phyloP scores from a whole-genome alignment of 2,329 filamentous ascomycete genomes.

The Domatiomyces globalis region DNA sequence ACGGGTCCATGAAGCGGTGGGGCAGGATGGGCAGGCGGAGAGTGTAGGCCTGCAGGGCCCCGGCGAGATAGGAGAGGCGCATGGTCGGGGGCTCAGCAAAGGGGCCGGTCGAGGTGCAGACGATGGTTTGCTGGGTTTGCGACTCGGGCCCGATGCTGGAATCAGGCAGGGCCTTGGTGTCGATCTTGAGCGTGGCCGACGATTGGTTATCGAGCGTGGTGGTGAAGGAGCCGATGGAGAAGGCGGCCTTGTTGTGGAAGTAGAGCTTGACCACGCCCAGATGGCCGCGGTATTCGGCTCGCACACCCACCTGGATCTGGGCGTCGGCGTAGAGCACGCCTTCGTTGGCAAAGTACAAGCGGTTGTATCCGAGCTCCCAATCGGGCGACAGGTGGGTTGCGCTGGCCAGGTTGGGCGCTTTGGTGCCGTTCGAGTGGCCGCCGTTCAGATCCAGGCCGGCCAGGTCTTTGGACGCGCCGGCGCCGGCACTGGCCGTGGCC shows the following conservation, averaged over 20 bases:
- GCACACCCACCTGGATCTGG: constrained; percentile 80
- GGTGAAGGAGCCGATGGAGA: constrained; percentile 76
- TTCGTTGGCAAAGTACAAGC: constrained; percentile 63
- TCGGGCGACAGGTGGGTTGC: constrained; percentile 85
- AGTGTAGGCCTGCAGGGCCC: constrained; percentile 81
- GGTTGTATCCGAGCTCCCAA: constrained; percentile 83
- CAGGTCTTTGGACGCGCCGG: constrained; percentile 50
- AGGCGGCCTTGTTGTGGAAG: constrained; percentile 85
- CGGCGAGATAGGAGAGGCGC: constrained; percentile 84
- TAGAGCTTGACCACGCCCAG: constrained; percentile 92
- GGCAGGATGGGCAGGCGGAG: constrained; percentile 75
- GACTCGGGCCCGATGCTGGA: constrained; percentile 58
- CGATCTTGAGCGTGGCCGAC: constrained; percentile 59
- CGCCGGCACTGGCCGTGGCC: constrained; percentile 23
- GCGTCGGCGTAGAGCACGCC: constrained; percentile 90
- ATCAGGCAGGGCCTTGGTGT: constrained; percentile 78
- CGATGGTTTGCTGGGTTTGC: constrained; percentile 84
- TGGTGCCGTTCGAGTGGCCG: constrained; percentile 40
- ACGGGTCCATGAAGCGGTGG: constrained; percentile 94
- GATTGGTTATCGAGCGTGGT: constrained; percentile 70
- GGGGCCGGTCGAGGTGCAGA: constrained; percentile 74
- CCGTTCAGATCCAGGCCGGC: constrained; percentile 64
- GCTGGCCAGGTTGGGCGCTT: constrained; percentile 73
- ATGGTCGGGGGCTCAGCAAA: constrained; percentile 82
- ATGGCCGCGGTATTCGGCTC: constrained; percentile 89